Base-by-base conservation (phyloP, 2,329 filamentous ascomycete genomes). In the Fusarium burgessii region DNA sequence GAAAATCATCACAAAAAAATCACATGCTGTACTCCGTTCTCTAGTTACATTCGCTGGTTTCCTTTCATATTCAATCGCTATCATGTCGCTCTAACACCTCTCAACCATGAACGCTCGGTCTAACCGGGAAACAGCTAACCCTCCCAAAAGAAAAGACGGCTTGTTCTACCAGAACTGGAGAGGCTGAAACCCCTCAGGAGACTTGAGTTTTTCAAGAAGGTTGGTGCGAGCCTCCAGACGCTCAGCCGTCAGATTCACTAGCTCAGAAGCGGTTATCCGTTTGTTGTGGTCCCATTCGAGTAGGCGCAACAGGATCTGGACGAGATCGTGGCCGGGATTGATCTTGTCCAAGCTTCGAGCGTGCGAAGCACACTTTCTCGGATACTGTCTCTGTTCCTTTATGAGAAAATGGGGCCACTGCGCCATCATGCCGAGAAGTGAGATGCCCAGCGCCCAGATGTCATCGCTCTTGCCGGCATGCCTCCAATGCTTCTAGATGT, bases 391-490 rank as follows among this genome's bases (percentile, higher is more conserved):
- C 13, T 72, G 71, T 6, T 72, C 56, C 20, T 70, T 63, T 5
- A 58, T 61, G 7, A 55, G 52, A 9, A 75, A 58, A 36, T 17
- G 47, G 15, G 78, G 79, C 72, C 58, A 72, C 63, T 79, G 79
- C 12, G 57, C 70, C 55, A 79, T 66, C 78, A 80, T 77, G 3
- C 71, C 75, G 15, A 80, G 71, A 23, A 78, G 46, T 6, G 77
- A 75, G 18, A 80, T 62, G 1, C 79, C 79, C 10, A 81, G 62
- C 7, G 79, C 79, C 79, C 79, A 80, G 7, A 80, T 71, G n/a
- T 81, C 79, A 40, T 80, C 79, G 10, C 68, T 71, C 15, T 66
- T 64, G 1, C 78, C 78, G 7, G 35, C 41, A 41, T 78, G 73
- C 18, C 59, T 49, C 9, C 59, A 42, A 13, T 58, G 18, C 20